Evolutionary conservation across 2,329 filamentous ascomycete genomes (phyloP).

Genomic region (Teratosphaeria destructans): DNA sequence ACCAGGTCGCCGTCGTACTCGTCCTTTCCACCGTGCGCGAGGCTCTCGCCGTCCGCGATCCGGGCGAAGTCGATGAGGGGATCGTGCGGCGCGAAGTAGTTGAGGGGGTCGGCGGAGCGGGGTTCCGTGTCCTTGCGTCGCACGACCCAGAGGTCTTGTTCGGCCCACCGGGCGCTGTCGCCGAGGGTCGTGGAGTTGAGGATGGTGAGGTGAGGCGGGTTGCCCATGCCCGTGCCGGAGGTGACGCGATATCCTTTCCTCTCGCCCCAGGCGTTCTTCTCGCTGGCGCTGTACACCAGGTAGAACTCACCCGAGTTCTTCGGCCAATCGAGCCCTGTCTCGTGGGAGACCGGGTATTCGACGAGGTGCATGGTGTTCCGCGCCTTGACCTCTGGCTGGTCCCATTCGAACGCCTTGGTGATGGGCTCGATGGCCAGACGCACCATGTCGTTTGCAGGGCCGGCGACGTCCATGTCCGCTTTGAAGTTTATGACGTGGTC

Average conservation of each 20-base stretch:
- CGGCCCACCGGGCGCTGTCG: slow-evolving; percentile 40
- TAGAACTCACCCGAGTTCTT: slow-evolving; percentile 32
- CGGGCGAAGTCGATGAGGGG: slow-evolving; percentile 43
- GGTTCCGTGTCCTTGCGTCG: slow-evolving; percentile 45
- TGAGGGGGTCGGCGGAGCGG: slow-evolving; percentile 34
- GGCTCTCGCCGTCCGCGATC: slow-evolving; percentile 40
- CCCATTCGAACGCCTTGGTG: slow-evolving; percentile 21
- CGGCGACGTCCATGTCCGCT: slow-evolving; percentile 29
- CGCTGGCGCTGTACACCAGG: slow-evolving; percentile 27
- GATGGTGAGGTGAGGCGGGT: slow-evolving; percentile 38
- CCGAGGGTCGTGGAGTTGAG: slow-evolving; percentile 37
- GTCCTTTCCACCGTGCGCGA: slow-evolving; percentile 27
- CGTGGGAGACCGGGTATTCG: slow-evolving; percentile 15
- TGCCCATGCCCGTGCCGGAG: slow-evolving; percentile 24
- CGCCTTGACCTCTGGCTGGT: slow-evolving; percentile 16
- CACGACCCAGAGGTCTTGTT: slow-evolving; percentile 42
- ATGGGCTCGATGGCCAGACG: slow-evolving; percentile 21
- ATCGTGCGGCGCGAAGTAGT: slow-evolving; percentile 35
- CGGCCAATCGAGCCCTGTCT: slow-evolving; percentile 25
- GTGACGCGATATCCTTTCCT: slow-evolving; percentile 35
- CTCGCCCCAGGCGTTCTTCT: slow-evolving; percentile 33
- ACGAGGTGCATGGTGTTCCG: slow-evolving; percentile 25
- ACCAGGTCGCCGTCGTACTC: slow-evolving; percentile 26
- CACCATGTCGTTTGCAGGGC: slow-evolving; percentile 26
- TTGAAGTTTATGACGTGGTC: slow-evolving; percentile 35